Evolutionary conservation across 495 filamentous ascomycete species (phyloP).

Genomic region (Daldinia grandis): DNA sequence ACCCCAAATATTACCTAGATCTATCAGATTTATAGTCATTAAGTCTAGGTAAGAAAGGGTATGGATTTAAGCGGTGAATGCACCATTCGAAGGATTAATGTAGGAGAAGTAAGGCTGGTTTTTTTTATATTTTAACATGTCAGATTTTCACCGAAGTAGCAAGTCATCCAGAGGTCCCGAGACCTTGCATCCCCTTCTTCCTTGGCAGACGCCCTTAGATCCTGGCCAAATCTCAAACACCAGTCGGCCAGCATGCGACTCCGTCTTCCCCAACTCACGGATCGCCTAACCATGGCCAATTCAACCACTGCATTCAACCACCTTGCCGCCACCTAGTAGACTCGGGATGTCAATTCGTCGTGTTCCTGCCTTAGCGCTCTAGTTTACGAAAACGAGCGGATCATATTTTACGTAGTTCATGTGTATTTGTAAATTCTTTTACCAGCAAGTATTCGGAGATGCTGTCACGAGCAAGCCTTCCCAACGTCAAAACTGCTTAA

Average conservation of each 20-base stretch:
- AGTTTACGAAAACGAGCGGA: slow-evolving; percentile 20
- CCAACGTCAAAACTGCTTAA: not conserved
- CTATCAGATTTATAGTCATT: not conserved
- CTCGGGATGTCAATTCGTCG: slow-evolving; percentile 21
- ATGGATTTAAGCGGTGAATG: not conserved
- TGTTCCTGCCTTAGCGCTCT: slow-evolving; percentile 43
- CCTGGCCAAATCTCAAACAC: slow-evolving; percentile 42
- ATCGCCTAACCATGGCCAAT: slow-evolving; percentile 32
- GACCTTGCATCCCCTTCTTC: slow-evolving; percentile 23
- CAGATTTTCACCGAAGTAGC: slow-evolving; percentile 5
- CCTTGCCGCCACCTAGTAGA: slow-evolving; percentile 32
- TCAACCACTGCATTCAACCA: slow-evolving; percentile 36
- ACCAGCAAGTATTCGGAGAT: not conserved
- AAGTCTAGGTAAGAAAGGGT: not conserved
- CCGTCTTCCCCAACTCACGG: slow-evolving; percentile 39
- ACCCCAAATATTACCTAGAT: too few relatives aligned
- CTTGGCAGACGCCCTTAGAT: slow-evolving; percentile 34
- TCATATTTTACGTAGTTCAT: not conserved
- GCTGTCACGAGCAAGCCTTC: not conserved
- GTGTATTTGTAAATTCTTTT: not conserved
- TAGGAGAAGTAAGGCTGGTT: not conserved
- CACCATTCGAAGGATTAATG: not conserved
- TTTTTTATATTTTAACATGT: not conserved
- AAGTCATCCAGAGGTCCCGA: not conserved
- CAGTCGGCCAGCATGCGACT: slow-evolving; percentile 34